Conservation (phyloP, 169 alveolate genomes). For the Eimeria brunetti region DNA sequence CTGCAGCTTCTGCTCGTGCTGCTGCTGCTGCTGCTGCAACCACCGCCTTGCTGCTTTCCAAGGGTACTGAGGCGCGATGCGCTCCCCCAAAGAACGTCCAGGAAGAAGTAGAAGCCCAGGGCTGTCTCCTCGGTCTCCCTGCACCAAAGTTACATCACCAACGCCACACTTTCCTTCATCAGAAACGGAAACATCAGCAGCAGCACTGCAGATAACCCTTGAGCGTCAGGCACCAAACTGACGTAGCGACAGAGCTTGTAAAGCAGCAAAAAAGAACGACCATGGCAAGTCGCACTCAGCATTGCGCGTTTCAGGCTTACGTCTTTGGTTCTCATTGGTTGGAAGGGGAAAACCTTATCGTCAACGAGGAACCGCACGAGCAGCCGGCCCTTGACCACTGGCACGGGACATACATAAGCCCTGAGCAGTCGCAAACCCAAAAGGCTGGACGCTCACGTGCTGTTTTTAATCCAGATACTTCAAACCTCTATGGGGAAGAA, state of each 20-base stretch:
- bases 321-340: background rate
- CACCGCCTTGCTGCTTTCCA: constrained; percentile 32
- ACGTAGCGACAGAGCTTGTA: background rate
- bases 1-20: constrained; percentile 5
- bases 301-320: background rate
- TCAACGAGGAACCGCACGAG: constrained; percentile 39
- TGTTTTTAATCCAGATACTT: background rate
- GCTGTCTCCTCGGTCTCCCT: background rate
- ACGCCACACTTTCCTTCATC: background rate
- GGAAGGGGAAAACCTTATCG: constrained; percentile 6
- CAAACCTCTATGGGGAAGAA: background rate
- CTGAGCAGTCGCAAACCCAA: background rate
- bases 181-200: constrained; percentile 8
- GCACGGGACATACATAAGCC: constrained; percentile 34
- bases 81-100: constrained; percentile 35
- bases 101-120: constrained; percentile 44
- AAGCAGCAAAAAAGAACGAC: background rate
- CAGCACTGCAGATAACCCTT: background rate
- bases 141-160: background rate
- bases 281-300: background rate
- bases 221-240: background rate
- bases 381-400: constrained; percentile 52
- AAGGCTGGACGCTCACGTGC: background rate
- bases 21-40: constrained; percentile 18
- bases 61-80: constrained; percentile 24